Conservation (phyloP, 352 stramenopile genomes). For the Globisporangium spinosum region DNA sequence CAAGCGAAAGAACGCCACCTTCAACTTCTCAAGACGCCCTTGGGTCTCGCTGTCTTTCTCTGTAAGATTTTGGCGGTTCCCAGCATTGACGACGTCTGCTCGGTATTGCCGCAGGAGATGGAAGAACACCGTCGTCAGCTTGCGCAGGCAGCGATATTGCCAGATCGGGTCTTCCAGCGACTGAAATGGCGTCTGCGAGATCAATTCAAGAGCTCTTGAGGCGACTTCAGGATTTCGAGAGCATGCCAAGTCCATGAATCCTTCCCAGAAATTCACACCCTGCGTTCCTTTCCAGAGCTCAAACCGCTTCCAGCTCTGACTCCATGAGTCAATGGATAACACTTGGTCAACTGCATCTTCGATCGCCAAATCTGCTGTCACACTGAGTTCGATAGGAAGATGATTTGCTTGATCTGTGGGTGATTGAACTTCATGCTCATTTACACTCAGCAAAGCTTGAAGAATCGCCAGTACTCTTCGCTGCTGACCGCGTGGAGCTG, state of each 20-base stretch:
- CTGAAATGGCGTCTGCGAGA: slow-evolving; percentile 51
- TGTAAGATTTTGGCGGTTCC: neutral
- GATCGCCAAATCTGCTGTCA: slow-evolving; percentile 2
- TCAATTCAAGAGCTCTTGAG: slow-evolving; percentile 44
- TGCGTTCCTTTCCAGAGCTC: slow-evolving; percentile 42
- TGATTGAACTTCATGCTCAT: slow-evolving; percentile 19
- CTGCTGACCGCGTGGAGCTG: slow-evolving; percentile 25
- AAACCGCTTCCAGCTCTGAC: slow-evolving; percentile 35
- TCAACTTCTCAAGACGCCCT: slow-evolving; percentile 39
- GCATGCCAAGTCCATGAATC: slow-evolving; percentile 51
- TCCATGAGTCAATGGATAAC: slow-evolving; percentile 27
- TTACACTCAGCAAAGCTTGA: slow-evolving; percentile 33
- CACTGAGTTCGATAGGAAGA: slow-evolving; percentile 23
- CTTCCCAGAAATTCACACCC: slow-evolving; percentile 59
- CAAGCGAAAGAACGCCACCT: slow-evolving; percentile 48
- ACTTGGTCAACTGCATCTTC: slow-evolving; percentile 33
- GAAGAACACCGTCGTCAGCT: slow-evolving; percentile 56
- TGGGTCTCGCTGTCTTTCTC: slow-evolving; percentile 2
- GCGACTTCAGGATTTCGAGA: slow-evolving; percentile 36
- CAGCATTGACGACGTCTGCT: slow-evolving; percentile 27
- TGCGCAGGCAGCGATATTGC: slow-evolving; percentile 70
- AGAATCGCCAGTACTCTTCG: slow-evolving; percentile 35
- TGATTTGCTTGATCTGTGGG: slow-evolving; percentile 9
- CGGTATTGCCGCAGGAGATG: slow-evolving; percentile 50
- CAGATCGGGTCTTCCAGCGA: slow-evolving; percentile 68